Base-by-base conservation (phyloP, 2,329 filamentous ascomycete genomes). In the Cercospora brassicicola region DNA sequence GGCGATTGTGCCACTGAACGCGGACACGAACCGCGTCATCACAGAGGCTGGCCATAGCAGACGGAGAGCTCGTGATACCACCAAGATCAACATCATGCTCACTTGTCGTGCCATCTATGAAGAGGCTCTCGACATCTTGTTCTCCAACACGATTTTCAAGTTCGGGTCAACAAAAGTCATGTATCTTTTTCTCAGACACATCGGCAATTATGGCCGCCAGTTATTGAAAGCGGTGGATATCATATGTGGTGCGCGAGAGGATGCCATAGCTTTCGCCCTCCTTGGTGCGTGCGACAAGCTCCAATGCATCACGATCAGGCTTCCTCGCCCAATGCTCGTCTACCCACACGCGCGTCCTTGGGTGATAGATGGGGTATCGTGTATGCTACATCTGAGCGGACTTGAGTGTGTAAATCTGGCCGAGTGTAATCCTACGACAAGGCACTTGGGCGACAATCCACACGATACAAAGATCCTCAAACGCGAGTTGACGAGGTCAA, bases 51-150 rank as follows among this genome's bases (percentile, higher is more conserved):
- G 69, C 45, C 69, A 69, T 20, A 45, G 67, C 31, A 75, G 74
- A 28, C 66, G 68, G 11, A 69, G 73, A n/a, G 67, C 72, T 11
- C 62, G 73, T 15, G 76, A 85, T 20, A 74, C 80, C 67, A 77
- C 85, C 23, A 76, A 82, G 70, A 77, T 80, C 3, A 75, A 78
- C 42, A 76, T 85, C 59, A 77, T 85, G 4, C 71, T 73, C 2
- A 81, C 82, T 20, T 84, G 81, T 72, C 78, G 76, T 13, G 76
- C 76, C 15, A 77, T 83, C 59, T 75, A 82, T 70, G 62, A 75
- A 18, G 84, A 85, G 77, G 81, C 81, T 0, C 72, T 76, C 0
- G 76, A 79, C 30, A 76, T 85, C 2, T 78, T 86, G 3, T 87
- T 84, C 75, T 76, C 78, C 2, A 73, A 74, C 13, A 82, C 83